Percentiles rank a stretch among this genome's conserved stretches.
These are phyloP conservation scores for Inosperma sp. DNA, from an alignment of 768 basidiomycete genomes.

Conservation along the genomic window DNA sequence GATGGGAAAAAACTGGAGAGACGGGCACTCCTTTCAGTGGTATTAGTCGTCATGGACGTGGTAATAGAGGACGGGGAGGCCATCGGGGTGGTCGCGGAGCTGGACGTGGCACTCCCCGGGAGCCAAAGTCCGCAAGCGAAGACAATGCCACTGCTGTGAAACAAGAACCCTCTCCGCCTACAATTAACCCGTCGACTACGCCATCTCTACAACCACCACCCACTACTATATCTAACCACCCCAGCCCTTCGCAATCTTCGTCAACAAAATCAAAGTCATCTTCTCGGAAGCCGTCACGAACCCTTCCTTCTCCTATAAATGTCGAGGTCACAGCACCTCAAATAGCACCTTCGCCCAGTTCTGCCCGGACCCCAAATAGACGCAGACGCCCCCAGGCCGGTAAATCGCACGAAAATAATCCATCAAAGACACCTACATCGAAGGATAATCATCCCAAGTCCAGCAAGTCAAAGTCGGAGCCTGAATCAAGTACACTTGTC, in stretches of 20 bases:
- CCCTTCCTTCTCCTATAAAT: conserved; percentile 26
- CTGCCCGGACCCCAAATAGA: conserved; percentile 43
- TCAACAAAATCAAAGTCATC: conserved; percentile 28
- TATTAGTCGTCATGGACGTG: conserved; percentile 34
- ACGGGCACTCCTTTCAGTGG: conserved; percentile 47
- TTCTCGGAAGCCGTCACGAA: conserved; percentile 33
- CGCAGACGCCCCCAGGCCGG: conserved; percentile 46
- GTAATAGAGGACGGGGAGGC: conserved; percentile 36
- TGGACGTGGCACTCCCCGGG: conserved; percentile 24
- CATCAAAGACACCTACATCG: conserved; percentile 30
- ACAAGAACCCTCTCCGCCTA: conserved; percentile 3
- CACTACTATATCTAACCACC: conserved; percentile 17
- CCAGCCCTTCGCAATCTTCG: conserved; percentile 22
- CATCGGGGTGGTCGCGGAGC: conserved; percentile 31
- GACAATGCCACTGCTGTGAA: conserved; percentile 8
- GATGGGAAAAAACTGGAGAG: conserved; percentile 46
- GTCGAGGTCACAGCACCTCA: conserved; percentile 19
- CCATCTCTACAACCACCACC: conserved; percentile 14
- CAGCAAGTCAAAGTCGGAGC: conserved; percentile 28
- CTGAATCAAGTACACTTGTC: conserved; percentile 38
- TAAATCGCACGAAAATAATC: conserved; percentile 23
- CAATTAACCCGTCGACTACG: conserved; percentile 10
- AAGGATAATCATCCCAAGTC: conserved; percentile 34
- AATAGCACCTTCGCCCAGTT: conserved; percentile 21
- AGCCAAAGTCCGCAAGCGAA: conserved; percentile 15